Conservation (phyloP, 2,329 filamentous ascomycete genomes). For the Emericellopsis atlantica region DNA sequence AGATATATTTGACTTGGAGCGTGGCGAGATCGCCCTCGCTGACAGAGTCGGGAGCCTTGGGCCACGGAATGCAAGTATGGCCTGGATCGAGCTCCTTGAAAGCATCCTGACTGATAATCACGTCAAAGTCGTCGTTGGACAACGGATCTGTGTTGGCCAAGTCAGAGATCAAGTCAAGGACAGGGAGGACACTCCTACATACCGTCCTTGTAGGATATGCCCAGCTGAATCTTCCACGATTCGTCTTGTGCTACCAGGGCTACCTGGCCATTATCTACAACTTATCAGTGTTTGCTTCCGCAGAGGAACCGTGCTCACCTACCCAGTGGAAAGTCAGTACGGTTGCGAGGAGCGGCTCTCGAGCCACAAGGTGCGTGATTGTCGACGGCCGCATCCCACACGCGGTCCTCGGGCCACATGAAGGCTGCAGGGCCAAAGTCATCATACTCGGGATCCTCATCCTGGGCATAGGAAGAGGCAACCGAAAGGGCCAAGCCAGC, state of each 20-base stretch:
- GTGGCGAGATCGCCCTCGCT: conserved; percentile 31
- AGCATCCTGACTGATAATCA: conserved; percentile 19
- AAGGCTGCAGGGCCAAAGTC: conserved; percentile 43
- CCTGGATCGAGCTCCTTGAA: conserved; percentile 27
- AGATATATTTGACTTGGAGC: conserved; percentile 33
- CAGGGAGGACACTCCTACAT: conserved; percentile 4
- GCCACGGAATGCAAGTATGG: conserved; percentile 29
- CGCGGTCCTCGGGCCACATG: conserved; percentile 45
- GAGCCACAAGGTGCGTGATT: conserved; percentile 47
- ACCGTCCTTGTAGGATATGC: conserved; percentile 39
- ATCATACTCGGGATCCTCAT: conserved; percentile 4
- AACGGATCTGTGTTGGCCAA: conserved; percentile 18
- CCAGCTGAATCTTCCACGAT: conserved; percentile 38
- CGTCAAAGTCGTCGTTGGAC: conserved; percentile 25
- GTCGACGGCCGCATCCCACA: conserved; percentile 40
- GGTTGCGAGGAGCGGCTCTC: conserved; percentile 27
- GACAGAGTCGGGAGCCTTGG: conserved; percentile 18
- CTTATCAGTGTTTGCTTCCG: neutral
- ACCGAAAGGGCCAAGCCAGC: neutral
- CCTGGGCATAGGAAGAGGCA: neutral
- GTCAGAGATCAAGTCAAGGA: neutral
- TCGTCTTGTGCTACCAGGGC: conserved; percentile 44
- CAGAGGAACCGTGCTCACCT: conserved; percentile 6
- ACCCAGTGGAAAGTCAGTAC: conserved; percentile 45
- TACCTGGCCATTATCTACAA: conserved; percentile 39